Evolutionary conservation across 2,329 filamentous ascomycete species (phyloP), one percentile per base, ranked within the genome.

Genomic region (Verticillium zaregamsianum): DNA sequence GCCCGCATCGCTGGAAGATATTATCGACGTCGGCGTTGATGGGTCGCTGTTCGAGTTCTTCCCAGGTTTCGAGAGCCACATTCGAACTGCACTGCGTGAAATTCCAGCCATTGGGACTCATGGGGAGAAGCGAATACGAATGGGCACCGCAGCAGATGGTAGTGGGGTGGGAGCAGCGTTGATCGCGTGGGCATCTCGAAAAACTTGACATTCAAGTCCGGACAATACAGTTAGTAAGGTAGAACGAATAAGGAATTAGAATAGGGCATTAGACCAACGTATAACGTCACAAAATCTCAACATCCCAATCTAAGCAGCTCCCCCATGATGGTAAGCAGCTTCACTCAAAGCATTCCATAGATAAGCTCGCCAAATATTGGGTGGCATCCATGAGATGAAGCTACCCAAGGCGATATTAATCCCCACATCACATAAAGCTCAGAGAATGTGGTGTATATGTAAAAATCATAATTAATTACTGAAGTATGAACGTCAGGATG

Each of bases 11-110:
- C 9, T 12, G 6, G 58, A 57, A 2, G 76, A 85, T 14, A 80
- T 87, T 5, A 71, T 78, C 40, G 89, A 91, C 67, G 80, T 92
- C 61, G 89, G 89, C 64, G 88, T 91, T 5, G 89, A 92, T 68
- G 89, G 89, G 49, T 88, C 84, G 63, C 74, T 92, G 56, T 87
- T 91, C 2, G 89, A 92, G 70, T 90, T 89, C 72, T 91, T 90
- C 68, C 89, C 89, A 6, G 81, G 81, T 56, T 92, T 90, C 67
- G 87, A 91, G 69, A 81, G 81, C 28, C 81, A 88, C 66, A 80
- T 91, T 49, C 79, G 89, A 12, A 82, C 86, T 68, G 87, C 88
- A 12, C 74, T 91, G 60, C 77, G 84, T 25, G 86, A 88, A 66
- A 81, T 91, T 37, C 77, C 82, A 12, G 79, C 84, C 61, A 83